phyloP scores from a whole-genome alignment of 2,329 filamentous ascomycete genomes.

The Arthrocladium fulminans region DNA sequence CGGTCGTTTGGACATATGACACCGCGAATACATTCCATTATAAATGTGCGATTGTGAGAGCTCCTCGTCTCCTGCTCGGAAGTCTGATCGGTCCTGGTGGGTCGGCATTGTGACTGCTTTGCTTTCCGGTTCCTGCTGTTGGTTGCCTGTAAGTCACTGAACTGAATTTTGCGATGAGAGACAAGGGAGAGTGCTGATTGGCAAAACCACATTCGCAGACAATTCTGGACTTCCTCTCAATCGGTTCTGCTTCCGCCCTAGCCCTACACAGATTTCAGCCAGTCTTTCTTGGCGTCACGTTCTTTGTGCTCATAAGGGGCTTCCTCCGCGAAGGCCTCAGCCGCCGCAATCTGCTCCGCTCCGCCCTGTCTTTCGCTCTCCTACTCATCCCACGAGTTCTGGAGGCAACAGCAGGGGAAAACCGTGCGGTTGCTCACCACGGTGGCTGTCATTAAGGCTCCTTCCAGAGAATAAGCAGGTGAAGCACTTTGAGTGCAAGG shows the following conservation, averaged over 20 bases:
- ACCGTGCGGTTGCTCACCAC: background rate
- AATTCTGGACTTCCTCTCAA: background rate
- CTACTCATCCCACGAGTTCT: background rate
- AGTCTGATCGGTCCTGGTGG: no score
- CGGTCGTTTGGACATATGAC: no score
- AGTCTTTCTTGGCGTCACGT: background rate
- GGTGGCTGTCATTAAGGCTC: background rate
- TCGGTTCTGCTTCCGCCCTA: background rate
- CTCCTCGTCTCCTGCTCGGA: no score
- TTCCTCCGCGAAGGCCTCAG: background rate
- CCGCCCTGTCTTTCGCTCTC: background rate
- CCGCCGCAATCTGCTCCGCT: constrained; percentile 1
- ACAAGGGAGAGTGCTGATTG: background rate
- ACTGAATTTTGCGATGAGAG: background rate
- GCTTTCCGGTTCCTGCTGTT: background rate
- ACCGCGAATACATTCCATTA: no score
- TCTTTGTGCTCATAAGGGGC: background rate
- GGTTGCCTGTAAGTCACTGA: background rate
- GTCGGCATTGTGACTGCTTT: no score
- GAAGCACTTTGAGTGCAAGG: background rate
- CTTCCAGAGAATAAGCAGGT: background rate
- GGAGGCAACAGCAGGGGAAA: background rate
- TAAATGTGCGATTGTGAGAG: no score
- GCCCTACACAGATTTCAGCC: background rate
- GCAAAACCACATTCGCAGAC: no score